Percentiles rank a stretch among this genome's conserved stretches.
These are phyloP conservation scores for Gamsiella multidivaricata DNA, from an alignment of 192 early-diverging fungal species.

Conservation along the genomic window DNA sequence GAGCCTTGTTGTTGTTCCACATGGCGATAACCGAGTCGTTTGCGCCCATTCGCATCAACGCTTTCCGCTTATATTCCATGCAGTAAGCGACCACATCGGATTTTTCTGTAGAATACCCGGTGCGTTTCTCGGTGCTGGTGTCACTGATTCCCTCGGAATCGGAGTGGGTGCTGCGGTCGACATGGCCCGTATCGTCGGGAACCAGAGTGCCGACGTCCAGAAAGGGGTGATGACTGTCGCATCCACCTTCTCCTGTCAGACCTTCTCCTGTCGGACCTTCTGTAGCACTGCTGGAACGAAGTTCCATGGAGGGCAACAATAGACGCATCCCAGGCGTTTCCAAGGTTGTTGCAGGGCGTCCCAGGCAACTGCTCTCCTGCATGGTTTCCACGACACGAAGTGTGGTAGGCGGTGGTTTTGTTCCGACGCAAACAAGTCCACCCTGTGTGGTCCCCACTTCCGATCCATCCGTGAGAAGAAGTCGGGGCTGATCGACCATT, in stretches of 20 bases:
- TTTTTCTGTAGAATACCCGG: not conserved
- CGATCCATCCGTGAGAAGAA: conserved; percentile 6
- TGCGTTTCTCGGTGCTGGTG: conserved; percentile 12
- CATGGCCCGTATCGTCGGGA: conserved; percentile 11
- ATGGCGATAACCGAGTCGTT: not conserved
- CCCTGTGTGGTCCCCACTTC: conserved; percentile 4
- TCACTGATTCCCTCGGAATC: not conserved
- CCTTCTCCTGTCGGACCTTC: too few relatives aligned
- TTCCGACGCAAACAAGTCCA: conserved; percentile 28
- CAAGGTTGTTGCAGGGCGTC: conserved; percentile 12
- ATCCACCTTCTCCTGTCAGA: not conserved
- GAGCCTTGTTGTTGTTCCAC: not conserved
- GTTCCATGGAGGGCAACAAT: conserved; percentile 23
- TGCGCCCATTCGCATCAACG: not conserved
- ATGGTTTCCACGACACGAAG: conserved; percentile 24
- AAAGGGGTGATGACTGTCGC: conserved; percentile 12
- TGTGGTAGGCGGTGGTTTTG: not conserved
- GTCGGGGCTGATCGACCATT: conserved; percentile 8
- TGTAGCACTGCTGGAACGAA: not conserved
- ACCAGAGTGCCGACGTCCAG: conserved; percentile 26
- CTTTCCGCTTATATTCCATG: conserved; percentile 8
- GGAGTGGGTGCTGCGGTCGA: not conserved
- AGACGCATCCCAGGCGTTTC: not conserved
- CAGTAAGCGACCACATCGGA: not conserved
- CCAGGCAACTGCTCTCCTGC: not conserved